These are phyloP conservation scores for Lachnellula cervina DNA, from an alignment of 2,329 filamentous ascomycete species.

Conservation along the genomic window DNA sequence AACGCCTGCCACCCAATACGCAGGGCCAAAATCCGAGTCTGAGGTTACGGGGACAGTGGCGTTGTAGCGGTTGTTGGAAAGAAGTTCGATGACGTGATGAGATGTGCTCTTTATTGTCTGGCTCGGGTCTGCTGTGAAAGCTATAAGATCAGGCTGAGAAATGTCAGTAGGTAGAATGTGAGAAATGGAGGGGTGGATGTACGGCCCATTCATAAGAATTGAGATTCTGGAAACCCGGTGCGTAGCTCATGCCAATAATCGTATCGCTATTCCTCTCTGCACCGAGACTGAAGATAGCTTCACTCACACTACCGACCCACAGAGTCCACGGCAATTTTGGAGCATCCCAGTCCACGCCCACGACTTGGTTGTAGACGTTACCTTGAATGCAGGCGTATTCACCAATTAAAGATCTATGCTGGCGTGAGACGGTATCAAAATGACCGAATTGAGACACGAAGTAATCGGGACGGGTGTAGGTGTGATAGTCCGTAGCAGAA, in stretches of 20 bases:
- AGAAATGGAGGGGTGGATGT: conserved; percentile 7
- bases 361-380: conserved; percentile 10
- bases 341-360: conserved; percentile 13
- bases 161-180: not conserved
- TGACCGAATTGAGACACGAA: conserved; percentile 19
- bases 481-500: conserved; percentile 22
- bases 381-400: conserved; percentile 27
- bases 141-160: conserved; percentile 26
- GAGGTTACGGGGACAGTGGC: conserved; percentile 42
- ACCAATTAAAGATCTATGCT: conserved; percentile 22
- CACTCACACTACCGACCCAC: conserved; percentile 26
- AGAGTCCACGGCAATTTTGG: conserved; percentile 14
- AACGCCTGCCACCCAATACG: conserved; percentile 47
- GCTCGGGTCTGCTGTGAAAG: conserved; percentile 35
- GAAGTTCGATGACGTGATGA: conserved; percentile 46
- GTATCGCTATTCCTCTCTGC: conserved; percentile 25
- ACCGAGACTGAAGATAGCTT: conserved; percentile 25
- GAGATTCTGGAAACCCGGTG: conserved; percentile 27
- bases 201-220: conserved; percentile 27
- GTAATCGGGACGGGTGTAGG: conserved; percentile 23
- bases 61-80: conserved; percentile 42
- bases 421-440: conserved; percentile 18
- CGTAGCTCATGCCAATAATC: conserved; percentile 24
- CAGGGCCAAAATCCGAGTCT: conserved; percentile 36
- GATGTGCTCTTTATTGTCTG: conserved; percentile 47